phyloP scores from a whole-genome alignment of 2,329 filamentous ascomycete species.

The Botryotinia convoluta region DNA sequence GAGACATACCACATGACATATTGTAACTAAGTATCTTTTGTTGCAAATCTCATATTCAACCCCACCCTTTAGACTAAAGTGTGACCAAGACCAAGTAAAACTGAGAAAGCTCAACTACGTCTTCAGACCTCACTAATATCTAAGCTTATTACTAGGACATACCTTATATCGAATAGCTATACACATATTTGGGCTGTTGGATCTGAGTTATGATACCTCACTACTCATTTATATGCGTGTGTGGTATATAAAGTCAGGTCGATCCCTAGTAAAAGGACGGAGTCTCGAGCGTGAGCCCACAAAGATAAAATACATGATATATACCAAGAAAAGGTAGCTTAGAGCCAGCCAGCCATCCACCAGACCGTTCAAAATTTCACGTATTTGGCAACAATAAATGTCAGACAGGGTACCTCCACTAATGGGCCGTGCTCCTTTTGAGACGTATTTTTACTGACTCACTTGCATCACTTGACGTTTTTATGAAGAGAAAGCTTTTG shows the following conservation, averaged over 20 bases:
- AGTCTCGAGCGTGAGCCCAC: neutral
- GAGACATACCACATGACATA: neutral
- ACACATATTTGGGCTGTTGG: neutral
- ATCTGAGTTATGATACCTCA: neutral
- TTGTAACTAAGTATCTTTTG: neutral
- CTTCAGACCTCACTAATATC: neutral
- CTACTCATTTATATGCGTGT: neutral
- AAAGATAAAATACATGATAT: neutral
- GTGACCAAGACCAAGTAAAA: neutral
- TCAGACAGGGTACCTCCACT: neutral
- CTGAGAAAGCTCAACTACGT: neutral
- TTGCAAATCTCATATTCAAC: neutral
- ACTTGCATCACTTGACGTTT: neutral
- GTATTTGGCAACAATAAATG: too few species aligned
- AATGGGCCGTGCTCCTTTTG: accelerated
- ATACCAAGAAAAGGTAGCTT: neutral
- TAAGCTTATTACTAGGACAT: neutral
- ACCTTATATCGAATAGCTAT: neutral
- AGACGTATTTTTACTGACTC: neutral
- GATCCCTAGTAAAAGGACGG: neutral
- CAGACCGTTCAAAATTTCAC: too few species aligned
- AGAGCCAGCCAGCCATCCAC: neutral
- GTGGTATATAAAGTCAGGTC: accelerated
- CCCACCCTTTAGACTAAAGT: neutral
- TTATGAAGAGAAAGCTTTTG: neutral